Evolutionary conservation across 108 stramenopile genomes (phyloP), one percentile per base, ranked within the genome.

Genomic region (Chaetoceros tenuissimus): DNA sequence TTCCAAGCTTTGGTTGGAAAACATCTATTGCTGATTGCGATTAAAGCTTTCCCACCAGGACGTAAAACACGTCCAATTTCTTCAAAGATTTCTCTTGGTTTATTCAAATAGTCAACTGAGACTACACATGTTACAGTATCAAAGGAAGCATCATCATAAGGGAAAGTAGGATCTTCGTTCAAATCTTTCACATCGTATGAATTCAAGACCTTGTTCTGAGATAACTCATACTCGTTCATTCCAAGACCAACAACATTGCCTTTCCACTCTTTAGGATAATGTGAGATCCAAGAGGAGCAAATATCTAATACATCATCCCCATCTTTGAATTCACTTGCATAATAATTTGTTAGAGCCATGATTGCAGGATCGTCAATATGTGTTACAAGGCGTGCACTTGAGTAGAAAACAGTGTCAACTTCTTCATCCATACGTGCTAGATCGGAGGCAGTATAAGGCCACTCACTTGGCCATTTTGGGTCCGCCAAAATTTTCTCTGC

Each of bases 61-160:
- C 90, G 59, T 17, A 97, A 61, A 20, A 97, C 94, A 22, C 96
- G 73, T 18, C 73, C 78, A 50, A 95, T 89, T 74, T 97, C 94
- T 20, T 79, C 50, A 52, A 89, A 88, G 48, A 94, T 74, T 53
- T 81, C 73, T 20, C 68, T 49, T 1, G 93, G 95, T 59, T 87
- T 66, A 51, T 75, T 93, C 17, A 94, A 64, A 74, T 97, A 97
- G 48, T 97, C 96, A 19, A 97, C 77, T 34, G 83, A 85, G 0
- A 97, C 96, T 17, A 97, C 96, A 59, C 87, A 89, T 5, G 96
- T 97, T 2, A 97, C 89, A 25, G 80, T 84, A 52, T 95, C 94
- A 67, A 97, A 97, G 0, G 80, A 79, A 45, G 70, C 64, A 62
- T 93, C 93, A 24, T 79, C 81, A 52, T 79, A 94, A 24, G 96